Base-by-base conservation (phyloP, 2,329 filamentous ascomycete species). In the Harringtonia aguacate region DNA sequence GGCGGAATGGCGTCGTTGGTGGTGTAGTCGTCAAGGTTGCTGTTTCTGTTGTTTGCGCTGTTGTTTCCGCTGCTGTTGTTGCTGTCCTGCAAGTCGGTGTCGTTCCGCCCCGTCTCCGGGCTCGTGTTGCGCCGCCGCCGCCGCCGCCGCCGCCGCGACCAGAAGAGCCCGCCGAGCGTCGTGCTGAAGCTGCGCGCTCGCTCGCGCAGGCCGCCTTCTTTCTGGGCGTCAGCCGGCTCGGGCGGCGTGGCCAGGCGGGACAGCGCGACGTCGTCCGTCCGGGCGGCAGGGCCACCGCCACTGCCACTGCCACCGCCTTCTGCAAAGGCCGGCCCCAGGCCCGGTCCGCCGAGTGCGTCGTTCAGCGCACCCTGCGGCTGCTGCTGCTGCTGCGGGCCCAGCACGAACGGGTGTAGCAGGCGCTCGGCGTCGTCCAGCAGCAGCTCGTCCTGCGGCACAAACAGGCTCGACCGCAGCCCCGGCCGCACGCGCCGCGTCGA, bases 391-490 rank as follows among this genome's bases (percentile, higher is more conserved):
- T 52, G 36, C n/a, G 44, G 22, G 6, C 37, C 15, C 9, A 14
- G n/a, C 41, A 37, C 24, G 4, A 33, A 31, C 4, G 41, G 45
- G 15, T 40, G 37, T 35, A 47, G 31, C 15, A 40, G 46, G 13
- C 35, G 42, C 51, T 55, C 29, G 45, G 46, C 40, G 49, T 46
- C 46, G 48, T 52, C 28, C 46, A 53, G 3, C 44, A 50, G 33
- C 28, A 67, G 62, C 18, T 63, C 62, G 17, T 65, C 63, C 36
- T 72, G 64, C 36, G 69, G 61, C 48, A 76, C 69, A 55, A 73
- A 78, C 30, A 78, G 59, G 43, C 73, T 76, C 13, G 72, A 67
- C 39, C 73, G 63, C 27, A 78, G 66, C 40, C 67, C 69, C 9
- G 68, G 68, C 38, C 71, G 64, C 43, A 70, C 62, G 13, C 72